Percentiles rank a stretch among this genome's conserved stretches.
These are phyloP conservation scores for Ascochyta clinopodiicola DNA, from an alignment of 2,329 filamentous ascomycete genomes.

Conservation along the genomic window DNA sequence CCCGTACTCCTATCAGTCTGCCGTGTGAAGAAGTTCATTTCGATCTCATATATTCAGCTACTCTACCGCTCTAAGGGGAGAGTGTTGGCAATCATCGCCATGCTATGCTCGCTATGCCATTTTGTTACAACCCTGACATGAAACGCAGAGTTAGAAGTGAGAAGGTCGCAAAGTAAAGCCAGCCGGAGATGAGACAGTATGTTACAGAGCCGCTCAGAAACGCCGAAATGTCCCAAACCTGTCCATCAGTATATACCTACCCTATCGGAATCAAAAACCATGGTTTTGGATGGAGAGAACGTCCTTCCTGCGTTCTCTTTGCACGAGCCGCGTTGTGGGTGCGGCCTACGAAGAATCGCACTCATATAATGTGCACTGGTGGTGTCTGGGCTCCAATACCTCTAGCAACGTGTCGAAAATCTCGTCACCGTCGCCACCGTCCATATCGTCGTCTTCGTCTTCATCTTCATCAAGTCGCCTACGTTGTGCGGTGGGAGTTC, in stretches of 20 bases:
- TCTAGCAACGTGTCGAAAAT: constrained; percentile 33
- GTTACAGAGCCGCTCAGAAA: constrained; percentile 11
- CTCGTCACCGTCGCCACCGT: constrained; percentile 17
- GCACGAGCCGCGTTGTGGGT: background rate
- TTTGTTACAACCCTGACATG: constrained; percentile 13
- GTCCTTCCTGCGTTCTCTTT: background rate
- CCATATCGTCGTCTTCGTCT: constrained; percentile 17
- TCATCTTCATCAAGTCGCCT: constrained; percentile 17
- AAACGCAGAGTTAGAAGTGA: constrained; percentile 5
- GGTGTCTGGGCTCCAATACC: constrained; percentile 23
- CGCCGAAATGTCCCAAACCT: background rate
- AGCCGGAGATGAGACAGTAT: constrained; percentile 12
- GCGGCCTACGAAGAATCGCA: constrained; percentile 9
- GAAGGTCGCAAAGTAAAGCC: constrained; percentile 1
- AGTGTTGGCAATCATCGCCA: constrained; percentile 13
- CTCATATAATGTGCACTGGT: constrained; percentile 20
- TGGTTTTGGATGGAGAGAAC: background rate
- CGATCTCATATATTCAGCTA: background rate
- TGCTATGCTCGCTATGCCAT: constrained; percentile 14
- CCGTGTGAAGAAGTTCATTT: background rate
- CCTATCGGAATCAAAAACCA: constrained; percentile 8
- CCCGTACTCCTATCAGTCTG: too few relatives aligned
- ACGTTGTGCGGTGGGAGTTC: constrained; percentile 5
- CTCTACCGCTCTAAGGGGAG: constrained; percentile 14
- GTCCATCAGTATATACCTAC: constrained; percentile 3